These are phyloP conservation scores for Aspergillus ochraceus DNA, from an alignment of 2,329 filamentous ascomycete species.

Conservation along the genomic window DNA sequence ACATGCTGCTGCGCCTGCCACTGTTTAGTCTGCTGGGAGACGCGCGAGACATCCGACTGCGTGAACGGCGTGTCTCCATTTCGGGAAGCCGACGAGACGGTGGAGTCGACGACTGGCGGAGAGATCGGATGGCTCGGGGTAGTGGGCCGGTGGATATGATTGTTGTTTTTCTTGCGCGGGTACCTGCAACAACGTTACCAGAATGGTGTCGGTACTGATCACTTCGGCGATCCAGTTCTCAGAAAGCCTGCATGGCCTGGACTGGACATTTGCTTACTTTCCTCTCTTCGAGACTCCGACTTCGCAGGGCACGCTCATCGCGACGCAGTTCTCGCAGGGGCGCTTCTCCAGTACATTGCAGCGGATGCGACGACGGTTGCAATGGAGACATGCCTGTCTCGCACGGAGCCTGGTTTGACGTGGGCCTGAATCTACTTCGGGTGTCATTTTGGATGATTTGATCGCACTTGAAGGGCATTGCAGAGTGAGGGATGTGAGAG, in stretches of 20 bases:
- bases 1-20: not conserved
- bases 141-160: not conserved
- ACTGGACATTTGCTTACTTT: conserved; percentile 34
- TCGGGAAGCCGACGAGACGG: not conserved
- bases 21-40: not conserved
- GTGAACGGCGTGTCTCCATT: not conserved
- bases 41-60: not conserved
- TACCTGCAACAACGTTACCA: conserved; percentile 8
- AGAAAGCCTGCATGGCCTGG: not conserved
- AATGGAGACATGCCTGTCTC: conserved; percentile 45
- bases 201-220: not conserved
- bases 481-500: not conserved
- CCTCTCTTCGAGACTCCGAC: conserved; percentile 45
- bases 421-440: not conserved
- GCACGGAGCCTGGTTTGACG: conserved; percentile 29
- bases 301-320: conserved; percentile 41
- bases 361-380: conserved; percentile 47
- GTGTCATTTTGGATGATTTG: not conserved
- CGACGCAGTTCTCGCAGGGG: conserved; percentile 45
- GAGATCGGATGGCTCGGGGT: not conserved
- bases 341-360: conserved; percentile 48
- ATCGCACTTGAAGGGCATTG: not conserved
- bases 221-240: not conserved
- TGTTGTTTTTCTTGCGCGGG: conserved; percentile 22
- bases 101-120: not conserved